phyloP scores from a whole-genome alignment of 129 eudicot species.

The Flaveria ramosissima region DNA sequence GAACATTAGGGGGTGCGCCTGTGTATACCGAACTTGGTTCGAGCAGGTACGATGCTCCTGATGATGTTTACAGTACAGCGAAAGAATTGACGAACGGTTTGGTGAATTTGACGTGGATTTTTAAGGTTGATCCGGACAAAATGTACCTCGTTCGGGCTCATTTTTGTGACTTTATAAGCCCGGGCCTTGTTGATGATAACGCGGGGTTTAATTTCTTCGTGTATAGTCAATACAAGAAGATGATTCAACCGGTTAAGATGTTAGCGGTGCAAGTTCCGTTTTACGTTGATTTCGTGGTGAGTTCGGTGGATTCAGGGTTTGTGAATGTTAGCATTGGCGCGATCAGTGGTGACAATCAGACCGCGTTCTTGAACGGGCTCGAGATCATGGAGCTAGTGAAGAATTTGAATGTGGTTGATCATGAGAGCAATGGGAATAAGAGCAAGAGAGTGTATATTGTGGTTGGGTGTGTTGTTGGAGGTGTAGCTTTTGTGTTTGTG shows the following conservation, averaged over 20 bases:
- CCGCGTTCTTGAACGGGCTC: constrained; percentile 51
- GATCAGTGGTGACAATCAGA: background rate
- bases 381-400: constrained; percentile 56
- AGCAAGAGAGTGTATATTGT: constrained; percentile 15
- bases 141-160: constrained; percentile 49
- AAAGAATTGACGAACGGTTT: constrained; percentile 20
- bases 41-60: constrained; percentile 39
- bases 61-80: constrained; percentile 50
- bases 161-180: constrained; percentile 47
- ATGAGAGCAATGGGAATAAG: background rate
- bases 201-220: constrained; percentile 43
- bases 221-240: background rate
- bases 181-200: accelerated
- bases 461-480: constrained; percentile 43
- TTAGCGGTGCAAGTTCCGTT: constrained; percentile 34
- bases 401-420: background rate
- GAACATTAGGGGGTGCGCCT: background rate
- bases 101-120: constrained; percentile 56
- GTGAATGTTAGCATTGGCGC: constrained; percentile 51
- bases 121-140: constrained; percentile 28
- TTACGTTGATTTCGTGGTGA: constrained; percentile 45
- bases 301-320: constrained; percentile 34
- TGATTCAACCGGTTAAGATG: constrained; percentile 13
- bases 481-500: constrained; percentile 31
- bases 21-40: constrained; percentile 14